Percentiles rank a stretch among this genome's conserved stretches.
These are phyloP conservation scores for Fraxinus sp. DNA, from an alignment of 305 asterid genomes.

Conservation along the genomic window DNA sequence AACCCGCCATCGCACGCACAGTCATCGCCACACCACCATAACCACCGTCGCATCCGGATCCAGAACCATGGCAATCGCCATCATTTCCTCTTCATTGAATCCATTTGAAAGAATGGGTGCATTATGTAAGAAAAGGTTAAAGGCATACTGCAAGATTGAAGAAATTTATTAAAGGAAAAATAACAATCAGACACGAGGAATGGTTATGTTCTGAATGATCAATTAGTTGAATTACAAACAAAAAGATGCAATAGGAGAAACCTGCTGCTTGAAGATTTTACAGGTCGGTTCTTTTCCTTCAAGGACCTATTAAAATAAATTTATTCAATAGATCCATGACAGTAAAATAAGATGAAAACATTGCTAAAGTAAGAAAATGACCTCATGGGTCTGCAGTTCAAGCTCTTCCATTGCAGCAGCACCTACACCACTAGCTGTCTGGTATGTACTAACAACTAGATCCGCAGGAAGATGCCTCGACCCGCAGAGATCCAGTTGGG, in stretches of 20 bases:
- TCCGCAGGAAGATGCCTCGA: slow-evolving; percentile 39
- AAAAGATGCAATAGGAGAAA: slow-evolving; percentile 25
- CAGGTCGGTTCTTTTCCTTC: slow-evolving; percentile 87
- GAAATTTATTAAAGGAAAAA: slow-evolving; percentile 10
- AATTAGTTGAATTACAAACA: background rate
- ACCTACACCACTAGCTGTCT: slow-evolving; percentile 99
- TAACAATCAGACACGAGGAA: slow-evolving; percentile 5
- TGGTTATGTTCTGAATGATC: background rate
- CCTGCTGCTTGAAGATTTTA: slow-evolving; percentile 80
- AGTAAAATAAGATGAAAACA: slow-evolving; percentile 5
- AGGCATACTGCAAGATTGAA: slow-evolving; percentile 75
- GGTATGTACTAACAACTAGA: slow-evolving; percentile 94
- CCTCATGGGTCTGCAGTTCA: slow-evolving; percentile 91
- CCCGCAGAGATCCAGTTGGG: no score
- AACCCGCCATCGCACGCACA: no score
- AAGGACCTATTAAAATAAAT: slow-evolving; percentile 50
- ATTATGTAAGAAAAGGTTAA: slow-evolving; percentile 93
- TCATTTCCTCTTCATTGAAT: slow-evolving; percentile 98
- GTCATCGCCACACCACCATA: no score
- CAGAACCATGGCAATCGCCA: no score
- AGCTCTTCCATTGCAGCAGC: slow-evolving; percentile 99
- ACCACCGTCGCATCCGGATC: no score
- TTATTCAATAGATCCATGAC: slow-evolving; percentile 5
- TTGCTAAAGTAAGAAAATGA: slow-evolving; percentile 21
- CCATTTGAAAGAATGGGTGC: slow-evolving; percentile 89